Evolutionary conservation across 73 alveolate genomes (phyloP).

Genomic region (Loxodes magnus): DNA sequence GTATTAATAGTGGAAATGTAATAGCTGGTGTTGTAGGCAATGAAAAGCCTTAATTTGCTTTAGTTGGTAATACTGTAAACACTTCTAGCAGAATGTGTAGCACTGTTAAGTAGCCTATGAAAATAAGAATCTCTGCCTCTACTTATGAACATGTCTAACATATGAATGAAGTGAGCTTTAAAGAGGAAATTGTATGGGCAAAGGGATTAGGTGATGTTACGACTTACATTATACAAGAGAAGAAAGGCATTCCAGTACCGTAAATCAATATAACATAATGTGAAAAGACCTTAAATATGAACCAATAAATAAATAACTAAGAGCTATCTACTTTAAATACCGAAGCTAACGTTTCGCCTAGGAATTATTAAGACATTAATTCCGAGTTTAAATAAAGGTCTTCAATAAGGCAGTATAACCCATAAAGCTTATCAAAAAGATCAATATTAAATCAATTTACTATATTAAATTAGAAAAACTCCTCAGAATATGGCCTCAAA

Average conservation of each 20-base stretch:
- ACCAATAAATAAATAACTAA: too few relatives aligned
- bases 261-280: background rate
- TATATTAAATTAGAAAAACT: too few relatives aligned
- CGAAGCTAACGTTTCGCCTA: too few relatives aligned
- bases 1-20: constrained; percentile 93
- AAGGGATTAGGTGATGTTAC: constrained; percentile 3
- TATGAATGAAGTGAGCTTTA: background rate
- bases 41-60: constrained; percentile 93
- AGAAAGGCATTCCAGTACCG: constrained; percentile 6
- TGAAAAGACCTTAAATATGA: background rate
- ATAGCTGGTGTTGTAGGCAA: constrained; percentile 97
- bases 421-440: too few relatives aligned
- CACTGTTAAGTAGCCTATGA: constrained; percentile 21
- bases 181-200: background rate
- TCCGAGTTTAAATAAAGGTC: too few relatives aligned
- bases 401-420: too few relatives aligned
- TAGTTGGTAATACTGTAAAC: constrained; percentile 97
- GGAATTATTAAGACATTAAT: too few relatives aligned
- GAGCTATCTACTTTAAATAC: too few relatives aligned
- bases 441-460: too few relatives aligned
- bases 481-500: too few relatives aligned
- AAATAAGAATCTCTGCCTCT: background rate
- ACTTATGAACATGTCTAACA: background rate
- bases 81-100: constrained; percentile 96
- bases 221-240: background rate